phyloP scores from a whole-genome alignment of 2,329 filamentous ascomycete genomes.

The Colletotrichum ledebouriae region DNA sequence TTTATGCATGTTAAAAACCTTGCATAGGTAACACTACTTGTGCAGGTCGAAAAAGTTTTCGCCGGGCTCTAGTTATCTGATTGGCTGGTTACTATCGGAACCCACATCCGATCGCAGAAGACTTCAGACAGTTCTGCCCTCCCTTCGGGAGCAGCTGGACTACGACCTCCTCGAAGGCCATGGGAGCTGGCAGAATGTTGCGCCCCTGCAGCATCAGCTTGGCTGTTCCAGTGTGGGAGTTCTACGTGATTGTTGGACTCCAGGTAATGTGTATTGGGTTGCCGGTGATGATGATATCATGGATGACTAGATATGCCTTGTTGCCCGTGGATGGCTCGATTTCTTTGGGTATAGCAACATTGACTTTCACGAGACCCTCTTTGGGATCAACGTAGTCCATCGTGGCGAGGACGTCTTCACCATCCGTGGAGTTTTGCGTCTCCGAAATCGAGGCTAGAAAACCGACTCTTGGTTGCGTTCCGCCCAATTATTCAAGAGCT shows the following conservation, averaged over 20 bases:
- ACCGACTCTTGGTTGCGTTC: neutral
- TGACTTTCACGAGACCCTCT: neutral
- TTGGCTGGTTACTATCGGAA: neutral
- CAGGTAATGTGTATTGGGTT: neutral
- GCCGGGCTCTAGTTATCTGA: neutral
- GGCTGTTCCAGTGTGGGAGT: neutral
- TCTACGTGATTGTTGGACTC: neutral
- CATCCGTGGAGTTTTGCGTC: neutral
- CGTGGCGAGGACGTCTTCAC: neutral
- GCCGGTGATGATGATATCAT: neutral
- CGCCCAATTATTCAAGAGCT: neutral
- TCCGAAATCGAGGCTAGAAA: neutral
- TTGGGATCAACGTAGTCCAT: neutral
- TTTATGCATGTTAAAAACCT: neutral
- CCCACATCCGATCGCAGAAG: neutral
- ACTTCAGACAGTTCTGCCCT: neutral
- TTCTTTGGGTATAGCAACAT: neutral
- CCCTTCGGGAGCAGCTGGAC: neutral
- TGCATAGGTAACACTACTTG: neutral
- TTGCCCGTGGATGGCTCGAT: neutral
- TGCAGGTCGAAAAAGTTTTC: neutral
- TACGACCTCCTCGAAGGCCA: neutral
- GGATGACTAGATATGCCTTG: neutral
- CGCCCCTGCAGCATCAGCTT: neutral
- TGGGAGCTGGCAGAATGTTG: neutral